Percentiles rank a stretch among this genome's conserved stretches.
phyloP scores from a whole-genome alignment of 257 asterid genomes.

The Paulownia fortunei region DNA sequence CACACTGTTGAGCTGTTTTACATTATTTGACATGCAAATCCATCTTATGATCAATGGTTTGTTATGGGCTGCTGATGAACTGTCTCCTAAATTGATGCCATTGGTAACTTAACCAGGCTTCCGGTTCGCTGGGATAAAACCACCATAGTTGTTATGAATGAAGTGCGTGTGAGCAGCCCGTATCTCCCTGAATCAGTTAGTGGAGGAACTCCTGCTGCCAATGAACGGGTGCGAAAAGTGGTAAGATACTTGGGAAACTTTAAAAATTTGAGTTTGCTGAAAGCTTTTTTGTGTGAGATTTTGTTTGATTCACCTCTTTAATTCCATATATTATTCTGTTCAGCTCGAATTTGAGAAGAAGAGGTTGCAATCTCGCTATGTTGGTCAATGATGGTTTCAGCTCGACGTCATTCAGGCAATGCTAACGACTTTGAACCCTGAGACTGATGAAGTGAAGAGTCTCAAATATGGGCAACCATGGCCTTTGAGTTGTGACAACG shows the following conservation, averaged over 20 bases:
- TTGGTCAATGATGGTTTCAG: constrained; percentile 34
- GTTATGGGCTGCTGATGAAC: neutral
- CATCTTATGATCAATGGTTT: neutral
- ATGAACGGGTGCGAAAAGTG: constrained; percentile 98
- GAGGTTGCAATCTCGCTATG: constrained; percentile 56
- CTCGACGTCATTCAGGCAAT: neutral
- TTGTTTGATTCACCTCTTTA: neutral
- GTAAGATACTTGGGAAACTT: constrained; percentile 42
- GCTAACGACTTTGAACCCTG: constrained; percentile 9
- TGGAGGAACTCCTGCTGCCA: constrained; percentile 97
- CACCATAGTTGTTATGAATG: constrained; percentile 93
- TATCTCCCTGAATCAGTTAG: constrained; percentile 87
- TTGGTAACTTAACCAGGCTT: constrained; percentile 57
- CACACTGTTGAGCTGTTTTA: neutral
- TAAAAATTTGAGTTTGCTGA: neutral
- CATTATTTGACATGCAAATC: constrained; percentile 3
- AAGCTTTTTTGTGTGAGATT: neutral
- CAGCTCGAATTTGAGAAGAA: constrained; percentile 78
- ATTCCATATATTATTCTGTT: constrained; percentile 3
- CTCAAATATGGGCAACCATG: neutral
- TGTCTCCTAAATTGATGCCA: constrained; percentile 15
- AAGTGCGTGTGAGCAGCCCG: constrained; percentile 93
- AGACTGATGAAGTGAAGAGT: constrained; percentile 13
- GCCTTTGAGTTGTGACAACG: constrained; percentile 11
- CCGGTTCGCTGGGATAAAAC: constrained; percentile 98